phyloP scores from a whole-genome alignment of 805 yeast species.

The Blastobotrys peoriensis region DNA sequence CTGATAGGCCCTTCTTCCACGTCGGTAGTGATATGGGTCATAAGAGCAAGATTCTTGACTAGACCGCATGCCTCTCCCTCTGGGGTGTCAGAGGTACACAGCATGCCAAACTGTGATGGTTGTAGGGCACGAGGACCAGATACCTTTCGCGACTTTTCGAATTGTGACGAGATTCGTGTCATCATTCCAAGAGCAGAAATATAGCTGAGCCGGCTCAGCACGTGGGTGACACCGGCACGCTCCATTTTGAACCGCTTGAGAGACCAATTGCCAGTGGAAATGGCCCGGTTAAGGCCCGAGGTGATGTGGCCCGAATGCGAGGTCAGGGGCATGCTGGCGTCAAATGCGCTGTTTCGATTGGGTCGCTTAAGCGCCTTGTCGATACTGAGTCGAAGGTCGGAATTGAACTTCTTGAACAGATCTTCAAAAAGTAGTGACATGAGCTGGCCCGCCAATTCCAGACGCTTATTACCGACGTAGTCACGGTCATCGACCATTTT shows the following conservation, averaged over 20 bases:
- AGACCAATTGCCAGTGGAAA: conserved; percentile 98
- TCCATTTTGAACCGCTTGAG: conserved; percentile 99
- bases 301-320: conserved; percentile 92
- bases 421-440: conserved; percentile 94
- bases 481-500: conserved; percentile 97
- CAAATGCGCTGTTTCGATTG: conserved; percentile 90
- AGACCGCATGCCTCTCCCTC: conserved; percentile 99
- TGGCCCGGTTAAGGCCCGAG: conserved; percentile 90
- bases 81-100: conserved; percentile 97
- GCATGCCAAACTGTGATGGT: conserved; percentile 98
- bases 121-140: conserved; percentile 98
- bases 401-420: conserved; percentile 91
- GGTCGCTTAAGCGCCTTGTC: conserved; percentile 93
- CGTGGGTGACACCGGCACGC: conserved; percentile 98
- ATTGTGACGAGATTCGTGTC: conserved; percentile 99
- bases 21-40: conserved; percentile 98
- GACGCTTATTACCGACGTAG: conserved; percentile 95
- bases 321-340: conserved; percentile 82
- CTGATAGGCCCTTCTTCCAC: conserved; percentile 90
- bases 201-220: conserved; percentile 81
- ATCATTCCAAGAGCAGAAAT: conserved; percentile 98
- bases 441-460: conserved; percentile 95
- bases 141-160: conserved; percentile 95
- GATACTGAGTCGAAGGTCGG: conserved; percentile 88
- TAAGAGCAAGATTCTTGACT: conserved; percentile 91